Evolutionary conservation across 257 asterid species (phyloP).

Genomic region (Solanum appendiculatum): DNA sequence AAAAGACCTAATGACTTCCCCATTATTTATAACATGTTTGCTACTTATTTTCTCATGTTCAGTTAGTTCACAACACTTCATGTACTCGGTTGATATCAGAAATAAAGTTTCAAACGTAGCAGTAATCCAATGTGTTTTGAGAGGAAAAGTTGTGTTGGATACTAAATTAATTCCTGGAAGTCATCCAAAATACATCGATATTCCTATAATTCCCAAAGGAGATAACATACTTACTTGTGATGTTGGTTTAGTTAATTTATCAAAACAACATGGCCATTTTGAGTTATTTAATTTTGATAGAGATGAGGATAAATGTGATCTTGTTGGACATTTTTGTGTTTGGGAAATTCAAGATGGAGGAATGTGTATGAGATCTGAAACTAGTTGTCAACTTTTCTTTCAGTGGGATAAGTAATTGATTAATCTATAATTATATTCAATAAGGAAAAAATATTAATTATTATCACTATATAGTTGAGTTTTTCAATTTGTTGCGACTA

Average conservation of each 20-base stretch:
- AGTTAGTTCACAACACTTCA: neutral
- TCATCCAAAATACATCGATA: neutral
- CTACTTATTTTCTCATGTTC: neutral
- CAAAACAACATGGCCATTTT: neutral
- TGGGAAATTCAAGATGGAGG: neutral
- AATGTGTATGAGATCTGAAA: neutral
- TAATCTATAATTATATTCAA: neutral
- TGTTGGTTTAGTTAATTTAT: neutral
- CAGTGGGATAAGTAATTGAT: neutral
- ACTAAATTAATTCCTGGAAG: neutral
- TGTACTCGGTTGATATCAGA: fast-evolving
- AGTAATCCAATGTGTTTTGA: neutral
- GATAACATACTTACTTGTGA: neutral
- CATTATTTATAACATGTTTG: neutral
- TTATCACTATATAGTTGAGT: neutral
- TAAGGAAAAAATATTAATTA: neutral
- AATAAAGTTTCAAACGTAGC: neutral
- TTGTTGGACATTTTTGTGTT: neutral
- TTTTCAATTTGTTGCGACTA: neutral
- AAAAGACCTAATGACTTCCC: neutral
- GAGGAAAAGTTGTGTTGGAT: neutral
- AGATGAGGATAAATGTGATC: neutral
- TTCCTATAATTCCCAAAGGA: neutral
- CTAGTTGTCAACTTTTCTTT: neutral
- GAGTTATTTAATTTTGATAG: neutral